Conservation (phyloP, 192 early-diverging fungal species). For the Coemansia sp. region DNA sequence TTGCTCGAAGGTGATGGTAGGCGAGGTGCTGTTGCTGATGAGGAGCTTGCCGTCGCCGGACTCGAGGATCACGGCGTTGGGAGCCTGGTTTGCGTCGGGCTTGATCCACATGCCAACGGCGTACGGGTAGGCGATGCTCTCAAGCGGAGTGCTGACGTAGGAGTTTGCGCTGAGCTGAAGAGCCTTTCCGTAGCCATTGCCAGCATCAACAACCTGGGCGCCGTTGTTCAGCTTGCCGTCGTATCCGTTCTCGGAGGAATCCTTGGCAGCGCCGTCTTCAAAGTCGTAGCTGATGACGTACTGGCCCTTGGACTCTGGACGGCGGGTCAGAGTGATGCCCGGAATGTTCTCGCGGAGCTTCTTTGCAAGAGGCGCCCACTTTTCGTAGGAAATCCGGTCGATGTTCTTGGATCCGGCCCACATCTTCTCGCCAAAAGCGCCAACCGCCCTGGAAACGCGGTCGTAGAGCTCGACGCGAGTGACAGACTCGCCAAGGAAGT, state of each 20-base stretch:
- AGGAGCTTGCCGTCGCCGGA: slow-evolving; percentile 40
- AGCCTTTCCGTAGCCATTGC: slow-evolving; percentile 43
- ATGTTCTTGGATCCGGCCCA: slow-evolving; percentile 49
- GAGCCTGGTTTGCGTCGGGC: slow-evolving; percentile 34
- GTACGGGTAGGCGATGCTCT: slow-evolving; percentile 43
- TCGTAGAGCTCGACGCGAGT: slow-evolving; percentile 53
- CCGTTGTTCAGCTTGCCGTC: slow-evolving; percentile 48
- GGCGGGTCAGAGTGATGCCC: slow-evolving; percentile 36
- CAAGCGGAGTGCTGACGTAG: slow-evolving; percentile 40
- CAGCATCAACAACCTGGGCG: slow-evolving; percentile 36
- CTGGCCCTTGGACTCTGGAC: slow-evolving; percentile 37
- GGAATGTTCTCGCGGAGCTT: slow-evolving; percentile 55
- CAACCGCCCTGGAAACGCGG: slow-evolving; percentile 41
- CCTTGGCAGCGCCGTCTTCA: slow-evolving; percentile 38
- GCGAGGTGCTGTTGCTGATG: slow-evolving; percentile 39
- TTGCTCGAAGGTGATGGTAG: slow-evolving; percentile 38
- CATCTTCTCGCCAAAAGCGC: slow-evolving; percentile 47
- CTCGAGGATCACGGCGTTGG: slow-evolving; percentile 40
- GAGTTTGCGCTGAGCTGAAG: slow-evolving; percentile 33
- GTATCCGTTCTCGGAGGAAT: slow-evolving; percentile 45
- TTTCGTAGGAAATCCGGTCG: slow-evolving; percentile 32
- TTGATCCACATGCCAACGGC: slow-evolving; percentile 49
- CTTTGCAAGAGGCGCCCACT: slow-evolving; percentile 49
- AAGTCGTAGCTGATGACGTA: slow-evolving; percentile 47
- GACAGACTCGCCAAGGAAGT: slow-evolving; percentile 47